Conservation (phyloP, 257 asterid species). For the Solanum chilense region DNA sequence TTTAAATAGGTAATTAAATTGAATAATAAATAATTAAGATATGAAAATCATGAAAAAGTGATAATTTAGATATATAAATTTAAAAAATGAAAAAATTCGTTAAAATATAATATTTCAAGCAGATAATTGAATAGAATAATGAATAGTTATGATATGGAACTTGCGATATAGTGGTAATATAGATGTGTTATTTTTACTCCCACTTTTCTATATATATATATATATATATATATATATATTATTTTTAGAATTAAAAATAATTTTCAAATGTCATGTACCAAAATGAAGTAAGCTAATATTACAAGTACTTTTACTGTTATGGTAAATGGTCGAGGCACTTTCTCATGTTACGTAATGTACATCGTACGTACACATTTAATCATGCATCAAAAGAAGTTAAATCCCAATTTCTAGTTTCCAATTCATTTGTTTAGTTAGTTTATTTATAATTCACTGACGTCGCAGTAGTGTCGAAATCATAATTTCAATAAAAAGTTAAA, state of each 20-base stretch:
- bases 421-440: not conserved
- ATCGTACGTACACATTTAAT: not conserved
- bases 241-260: not conserved
- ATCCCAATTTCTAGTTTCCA: not conserved
- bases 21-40: too few species aligned
- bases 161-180: not conserved
- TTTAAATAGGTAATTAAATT: too few species aligned
- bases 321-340: not conserved
- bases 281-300: not conserved
- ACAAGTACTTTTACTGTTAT: not conserved
- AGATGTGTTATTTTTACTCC: not conserved
- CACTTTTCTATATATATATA: too few species aligned
- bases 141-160: not conserved
- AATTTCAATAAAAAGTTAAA: too few species aligned
- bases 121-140: not conserved
- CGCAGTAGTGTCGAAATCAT: fast-evolving
- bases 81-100: too few species aligned
- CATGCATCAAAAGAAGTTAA: not conserved
- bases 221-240: too few species aligned
- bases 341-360: not conserved
- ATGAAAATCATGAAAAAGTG: too few species aligned
- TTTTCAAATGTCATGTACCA: not conserved
- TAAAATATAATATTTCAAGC: too few species aligned
- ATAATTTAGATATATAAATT: too few species aligned
- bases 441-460: too few species aligned